A percentile compares a stretch with the other conserved stretches of the same genome.
These are phyloP conservation scores for Amyloporia xantha DNA, from an alignment of 768 basidiomycete species.

Conservation along the genomic window DNA sequence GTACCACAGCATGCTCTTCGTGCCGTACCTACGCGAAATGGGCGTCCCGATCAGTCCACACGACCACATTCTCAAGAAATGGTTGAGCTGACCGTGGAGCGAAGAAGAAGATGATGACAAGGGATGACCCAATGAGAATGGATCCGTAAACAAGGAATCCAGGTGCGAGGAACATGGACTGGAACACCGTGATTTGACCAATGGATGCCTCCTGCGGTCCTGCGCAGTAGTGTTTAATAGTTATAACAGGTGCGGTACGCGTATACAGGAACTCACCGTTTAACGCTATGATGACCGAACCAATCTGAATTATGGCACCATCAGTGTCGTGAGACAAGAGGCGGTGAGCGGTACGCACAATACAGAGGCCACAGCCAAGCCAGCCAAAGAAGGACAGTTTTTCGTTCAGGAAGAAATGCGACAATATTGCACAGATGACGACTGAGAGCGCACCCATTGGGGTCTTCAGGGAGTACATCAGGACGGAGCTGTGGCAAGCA, in stretches of 20 bases:
- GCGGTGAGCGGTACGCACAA: slow-evolving; percentile 44
- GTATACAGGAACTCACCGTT: slow-evolving; percentile 45
- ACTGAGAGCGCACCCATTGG: slow-evolving; percentile 95
- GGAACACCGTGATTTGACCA: slow-evolving; percentile 64
- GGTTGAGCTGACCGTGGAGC: slow-evolving; percentile 59
- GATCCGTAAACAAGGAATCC: slow-evolving; percentile 71
- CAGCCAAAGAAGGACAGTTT: slow-evolving; percentile 94
- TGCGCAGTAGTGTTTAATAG: slow-evolving; percentile 13
- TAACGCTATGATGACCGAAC: slow-evolving; percentile 84
- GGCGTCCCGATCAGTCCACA: not conserved
- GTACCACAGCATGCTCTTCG: slow-evolving; percentile 92
- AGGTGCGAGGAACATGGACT: slow-evolving; percentile 73
- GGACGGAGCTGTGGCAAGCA: not conserved
- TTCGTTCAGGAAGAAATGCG: slow-evolving; percentile 90
- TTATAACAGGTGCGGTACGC: not conserved
- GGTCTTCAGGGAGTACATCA: slow-evolving; percentile 44
- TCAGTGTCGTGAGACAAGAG: not conserved
- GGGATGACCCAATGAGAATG: slow-evolving; percentile 55
- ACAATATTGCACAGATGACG: slow-evolving; percentile 89
- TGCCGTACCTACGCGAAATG: slow-evolving; percentile 60
- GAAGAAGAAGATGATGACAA: slow-evolving; percentile 77
- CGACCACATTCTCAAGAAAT: not conserved
- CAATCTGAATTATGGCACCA: slow-evolving; percentile 42
- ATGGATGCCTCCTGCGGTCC: slow-evolving; percentile 68
- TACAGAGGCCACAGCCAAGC: slow-evolving; percentile 89